Evolutionary conservation across 768 basidiomycete species (phyloP), one percentile per base, ranked within the genome.

Genomic region (Calocybe cyanea): DNA sequence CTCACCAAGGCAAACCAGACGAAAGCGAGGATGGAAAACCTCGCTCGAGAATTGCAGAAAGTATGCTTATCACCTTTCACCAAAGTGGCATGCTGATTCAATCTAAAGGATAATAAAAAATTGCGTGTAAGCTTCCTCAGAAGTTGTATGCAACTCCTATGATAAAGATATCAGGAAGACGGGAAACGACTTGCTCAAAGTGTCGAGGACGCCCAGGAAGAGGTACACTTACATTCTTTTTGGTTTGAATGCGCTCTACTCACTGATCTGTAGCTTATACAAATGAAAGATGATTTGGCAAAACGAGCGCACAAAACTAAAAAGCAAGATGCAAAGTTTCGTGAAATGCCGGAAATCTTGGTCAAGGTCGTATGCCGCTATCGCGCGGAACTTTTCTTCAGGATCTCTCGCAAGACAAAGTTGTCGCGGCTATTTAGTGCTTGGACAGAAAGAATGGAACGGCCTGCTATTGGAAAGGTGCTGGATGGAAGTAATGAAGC

Each of bases 341-440:
- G 84, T 46, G 88, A 91, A 64, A 81, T 80, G 74, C 87, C 87
- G n/a, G 87, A 93, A 60, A 88, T 92, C 49, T 84, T 92, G 41
- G 81, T 92, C 67, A 92, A 90, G 62, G 88, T 93, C 53, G 72
- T 86, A 40, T 92, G 90, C 64, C 84, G 85, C 55, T 92, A 92
- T 61, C 86, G 91, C 36, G 88, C 90, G 3, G 90, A 93, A 57
- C 75, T 93, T 33, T 91, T 88, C 71, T 93, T 93, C 79, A 92
- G 91, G 65, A 89, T 93, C 53, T 88, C 87, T 7, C 85, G 91
- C 62, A 92, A 92, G 67, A 90, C 87, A 20, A 92, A 90, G 61
- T 72, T 93, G 25, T 81, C 83, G 45, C 77, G 85, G 45, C 72
- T 92, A 45, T 90, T 92, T 63, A 85, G 81, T 56, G 86, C 89